Conservation (phyloP, 768 basidiomycete species). For the Phlebiopsis gigantea region DNA sequence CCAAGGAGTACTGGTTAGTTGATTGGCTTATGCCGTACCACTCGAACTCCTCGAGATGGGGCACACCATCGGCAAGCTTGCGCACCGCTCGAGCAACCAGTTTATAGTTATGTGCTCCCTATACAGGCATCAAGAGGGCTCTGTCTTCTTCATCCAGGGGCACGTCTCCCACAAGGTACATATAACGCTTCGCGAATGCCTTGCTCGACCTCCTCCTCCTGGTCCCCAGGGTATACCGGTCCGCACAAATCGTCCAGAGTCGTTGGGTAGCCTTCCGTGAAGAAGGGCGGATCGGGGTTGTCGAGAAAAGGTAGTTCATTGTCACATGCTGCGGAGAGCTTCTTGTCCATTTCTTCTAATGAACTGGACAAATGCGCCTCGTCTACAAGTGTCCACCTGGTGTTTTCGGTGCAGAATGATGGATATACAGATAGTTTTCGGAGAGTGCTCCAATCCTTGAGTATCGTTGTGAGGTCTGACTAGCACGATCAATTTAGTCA, state of each 20-base stretch:
- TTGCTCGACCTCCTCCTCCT: neutral
- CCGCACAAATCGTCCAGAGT: neutral
- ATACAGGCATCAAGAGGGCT: neutral
- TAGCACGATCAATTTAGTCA: neutral
- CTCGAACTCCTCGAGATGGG: constrained; percentile 12
- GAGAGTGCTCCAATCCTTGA: neutral
- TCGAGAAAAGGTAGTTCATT: neutral
- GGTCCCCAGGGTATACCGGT: neutral
- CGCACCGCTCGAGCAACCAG: neutral
- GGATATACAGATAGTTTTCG: neutral
- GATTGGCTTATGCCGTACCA: constrained; percentile 6
- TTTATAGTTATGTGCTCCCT: neutral
- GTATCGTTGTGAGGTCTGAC: neutral
- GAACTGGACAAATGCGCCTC: neutral
- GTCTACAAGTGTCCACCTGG: too few relatives aligned
- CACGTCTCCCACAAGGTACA: neutral
- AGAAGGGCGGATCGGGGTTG: neutral
- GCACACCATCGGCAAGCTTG: neutral
- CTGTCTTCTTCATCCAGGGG: constrained; percentile 1
- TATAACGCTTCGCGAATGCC: neutral
- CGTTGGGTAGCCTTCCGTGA: neutral
- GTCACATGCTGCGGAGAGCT: neutral
- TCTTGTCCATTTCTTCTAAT: neutral
- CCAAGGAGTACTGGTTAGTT: neutral
- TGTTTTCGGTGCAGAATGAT: neutral